These are phyloP conservation scores for Hyaloperonospora arabidopsidis DNA, from an alignment of 352 stramenopile species.

Conservation along the genomic window DNA sequence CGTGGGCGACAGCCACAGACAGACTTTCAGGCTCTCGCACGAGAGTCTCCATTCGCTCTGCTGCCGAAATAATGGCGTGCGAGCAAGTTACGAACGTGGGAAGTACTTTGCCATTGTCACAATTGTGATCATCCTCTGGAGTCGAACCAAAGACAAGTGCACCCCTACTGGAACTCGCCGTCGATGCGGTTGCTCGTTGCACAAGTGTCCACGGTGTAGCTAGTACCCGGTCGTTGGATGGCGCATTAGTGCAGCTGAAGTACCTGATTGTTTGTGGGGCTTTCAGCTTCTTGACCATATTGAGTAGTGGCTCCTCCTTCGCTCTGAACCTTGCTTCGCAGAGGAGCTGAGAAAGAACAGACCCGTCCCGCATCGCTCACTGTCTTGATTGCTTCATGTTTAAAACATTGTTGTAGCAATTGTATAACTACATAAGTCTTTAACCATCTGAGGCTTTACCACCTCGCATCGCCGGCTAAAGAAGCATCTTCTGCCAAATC, in stretches of 20 bases:
- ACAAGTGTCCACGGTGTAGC: constrained; percentile 2
- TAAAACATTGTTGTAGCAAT: no score
- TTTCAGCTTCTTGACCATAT: no score
- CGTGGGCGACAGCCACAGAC: constrained; percentile 24
- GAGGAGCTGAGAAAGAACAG: no score
- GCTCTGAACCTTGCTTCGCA: no score
- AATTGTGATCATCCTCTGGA: constrained; percentile 6
- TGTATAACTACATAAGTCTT: no score
- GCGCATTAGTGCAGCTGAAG: constrained; percentile 6
- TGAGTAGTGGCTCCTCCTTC: no score
- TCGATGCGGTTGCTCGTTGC: constrained; percentile 9
- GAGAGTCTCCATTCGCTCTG: constrained; percentile 22
- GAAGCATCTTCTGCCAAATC: no score
- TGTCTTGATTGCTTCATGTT: no score
- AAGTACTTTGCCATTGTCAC: background rate
- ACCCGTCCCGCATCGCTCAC: no score
- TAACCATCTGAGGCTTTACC: no score
- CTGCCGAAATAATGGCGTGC: constrained; percentile 17
- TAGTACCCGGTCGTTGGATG: constrained; percentile 3
- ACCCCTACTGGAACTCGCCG: constrained; percentile 3
- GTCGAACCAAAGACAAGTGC: constrained; percentile 5
- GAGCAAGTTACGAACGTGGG: constrained; percentile 22
- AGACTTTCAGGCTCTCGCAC: constrained; percentile 14
- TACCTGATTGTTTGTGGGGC: constrained; percentile 18
- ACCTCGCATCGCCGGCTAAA: no score